These are phyloP conservation scores for Tylopilus sp. DNA, from an alignment of 768 basidiomycete species.

Conservation along the genomic window DNA sequence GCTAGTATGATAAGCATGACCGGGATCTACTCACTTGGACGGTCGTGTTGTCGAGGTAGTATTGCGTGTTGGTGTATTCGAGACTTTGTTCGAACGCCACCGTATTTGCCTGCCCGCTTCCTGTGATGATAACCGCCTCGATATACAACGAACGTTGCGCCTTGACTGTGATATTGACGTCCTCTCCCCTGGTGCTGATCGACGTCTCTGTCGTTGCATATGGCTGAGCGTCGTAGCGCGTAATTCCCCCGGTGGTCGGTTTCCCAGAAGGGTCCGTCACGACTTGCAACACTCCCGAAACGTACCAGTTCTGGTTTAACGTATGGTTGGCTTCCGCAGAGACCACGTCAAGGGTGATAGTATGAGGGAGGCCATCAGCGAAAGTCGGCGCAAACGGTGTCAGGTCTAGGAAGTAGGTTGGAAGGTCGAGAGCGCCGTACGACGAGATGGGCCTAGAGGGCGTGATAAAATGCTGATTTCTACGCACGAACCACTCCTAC, in stretches of 20 bases:
- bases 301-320: constrained; percentile 76
- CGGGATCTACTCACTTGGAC: constrained; percentile 36
- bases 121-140: constrained; percentile 57
- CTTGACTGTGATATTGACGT: constrained; percentile 60
- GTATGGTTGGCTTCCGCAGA: constrained; percentile 64
- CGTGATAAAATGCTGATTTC: neutral
- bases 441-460: constrained; percentile 61
- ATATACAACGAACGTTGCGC: constrained; percentile 57
- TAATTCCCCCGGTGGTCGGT: constrained; percentile 69
- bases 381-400: constrained; percentile 75
- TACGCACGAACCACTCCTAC: constrained; percentile 33
- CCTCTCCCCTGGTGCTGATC: constrained; percentile 41
- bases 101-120: constrained; percentile 53
- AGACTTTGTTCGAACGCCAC: constrained; percentile 64
- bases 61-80: constrained; percentile 59
- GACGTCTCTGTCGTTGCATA: constrained; percentile 52
- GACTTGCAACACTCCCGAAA: constrained; percentile 68
- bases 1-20: neutral
- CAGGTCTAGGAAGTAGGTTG: constrained; percentile 73
- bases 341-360: constrained; percentile 66
- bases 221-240: constrained; percentile 50
- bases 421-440: constrained; percentile 73
- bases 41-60: constrained; percentile 46
- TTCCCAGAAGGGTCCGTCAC: constrained; percentile 58
- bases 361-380: constrained; percentile 66